Evolutionary conservation across 495 filamentous ascomycete species (phyloP).

Genomic region (Podospora tetraspora): DNA sequence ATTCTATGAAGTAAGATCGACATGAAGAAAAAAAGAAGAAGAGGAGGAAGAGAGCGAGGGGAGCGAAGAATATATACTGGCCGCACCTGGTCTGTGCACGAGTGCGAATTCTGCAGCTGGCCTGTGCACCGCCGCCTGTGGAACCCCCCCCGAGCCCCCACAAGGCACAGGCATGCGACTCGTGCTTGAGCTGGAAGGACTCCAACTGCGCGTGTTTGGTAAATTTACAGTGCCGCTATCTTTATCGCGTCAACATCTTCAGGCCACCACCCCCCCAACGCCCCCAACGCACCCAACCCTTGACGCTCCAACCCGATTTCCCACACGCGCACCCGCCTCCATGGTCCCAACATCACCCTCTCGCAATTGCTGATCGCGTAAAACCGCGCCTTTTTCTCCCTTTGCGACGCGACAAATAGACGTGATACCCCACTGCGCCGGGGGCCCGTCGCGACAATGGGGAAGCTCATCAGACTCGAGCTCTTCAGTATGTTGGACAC

Average conservation of each 20-base stretch:
- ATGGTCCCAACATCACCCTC: constrained; percentile 8
- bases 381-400: constrained; percentile 1
- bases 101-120: not conserved
- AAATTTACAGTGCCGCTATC: constrained; percentile 15
- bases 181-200: not conserved
- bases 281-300: constrained; percentile 1
- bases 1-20: not conserved
- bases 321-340: constrained; percentile 17
- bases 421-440: constrained; percentile 18
- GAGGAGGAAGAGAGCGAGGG: not conserved
- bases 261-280: not conserved
- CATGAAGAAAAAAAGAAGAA: not conserved
- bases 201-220: constrained; percentile 2
- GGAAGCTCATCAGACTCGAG: constrained; percentile 92
- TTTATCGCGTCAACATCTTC: constrained; percentile 12
- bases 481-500: constrained; percentile 66
- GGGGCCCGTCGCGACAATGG: constrained; percentile 37
- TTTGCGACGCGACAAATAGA: constrained; percentile 12
- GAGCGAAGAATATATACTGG: not conserved
- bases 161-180: not conserved
- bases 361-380: constrained; percentile 13
- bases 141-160: not conserved
- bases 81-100: not conserved
- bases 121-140: not conserved
- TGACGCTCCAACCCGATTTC: constrained; percentile 4